These are phyloP conservation scores for Penicillium frequentans DNA, from an alignment of 2,329 filamentous ascomycete species.

Conservation along the genomic window DNA sequence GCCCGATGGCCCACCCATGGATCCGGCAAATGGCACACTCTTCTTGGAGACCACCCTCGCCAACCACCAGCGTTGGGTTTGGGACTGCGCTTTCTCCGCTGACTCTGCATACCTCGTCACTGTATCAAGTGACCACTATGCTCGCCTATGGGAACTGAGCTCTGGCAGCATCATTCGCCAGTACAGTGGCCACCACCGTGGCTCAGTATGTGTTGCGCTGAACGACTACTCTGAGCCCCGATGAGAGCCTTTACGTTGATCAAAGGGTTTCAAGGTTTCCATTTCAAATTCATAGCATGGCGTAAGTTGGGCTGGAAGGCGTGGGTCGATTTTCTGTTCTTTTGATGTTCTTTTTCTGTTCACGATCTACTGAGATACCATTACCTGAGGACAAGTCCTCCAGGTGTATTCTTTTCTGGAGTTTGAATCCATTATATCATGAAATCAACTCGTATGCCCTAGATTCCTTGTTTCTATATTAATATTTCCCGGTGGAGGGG, in stretches of 20 bases:
- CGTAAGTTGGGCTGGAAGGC: not conserved
- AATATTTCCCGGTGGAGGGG: not conserved
- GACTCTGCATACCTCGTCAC: constrained; percentile 92
- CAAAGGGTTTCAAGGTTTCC: not conserved
- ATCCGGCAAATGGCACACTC: constrained; percentile 55
- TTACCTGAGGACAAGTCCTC: not conserved
- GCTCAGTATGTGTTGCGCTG: constrained; percentile 86
- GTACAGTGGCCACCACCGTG: constrained; percentile 91
- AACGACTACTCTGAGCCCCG: constrained; percentile 70
- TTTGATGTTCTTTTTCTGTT: not conserved
- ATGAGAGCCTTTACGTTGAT: constrained; percentile 14
- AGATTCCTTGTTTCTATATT: not conserved
- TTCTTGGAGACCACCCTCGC: constrained; percentile 83
- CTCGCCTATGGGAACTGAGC: constrained; percentile 82
- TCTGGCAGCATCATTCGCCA: constrained; percentile 89
- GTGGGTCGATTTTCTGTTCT: not conserved
- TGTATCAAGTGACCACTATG: constrained; percentile 91
- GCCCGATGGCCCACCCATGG: constrained; percentile 42
- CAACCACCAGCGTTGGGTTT: constrained; percentile 93
- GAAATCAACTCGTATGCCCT: not conserved
- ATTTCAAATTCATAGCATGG: constrained; percentile 16
- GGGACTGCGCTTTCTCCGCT: constrained; percentile 94
- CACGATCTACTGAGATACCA: not conserved
- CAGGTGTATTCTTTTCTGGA: not conserved
- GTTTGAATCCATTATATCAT: not conserved